Percentiles rank a stretch among this genome's conserved stretches.
Evolutionary conservation across 2,329 filamentous ascomycete genomes (phyloP).

Genomic region (Zasmidium citrigriseum): DNA sequence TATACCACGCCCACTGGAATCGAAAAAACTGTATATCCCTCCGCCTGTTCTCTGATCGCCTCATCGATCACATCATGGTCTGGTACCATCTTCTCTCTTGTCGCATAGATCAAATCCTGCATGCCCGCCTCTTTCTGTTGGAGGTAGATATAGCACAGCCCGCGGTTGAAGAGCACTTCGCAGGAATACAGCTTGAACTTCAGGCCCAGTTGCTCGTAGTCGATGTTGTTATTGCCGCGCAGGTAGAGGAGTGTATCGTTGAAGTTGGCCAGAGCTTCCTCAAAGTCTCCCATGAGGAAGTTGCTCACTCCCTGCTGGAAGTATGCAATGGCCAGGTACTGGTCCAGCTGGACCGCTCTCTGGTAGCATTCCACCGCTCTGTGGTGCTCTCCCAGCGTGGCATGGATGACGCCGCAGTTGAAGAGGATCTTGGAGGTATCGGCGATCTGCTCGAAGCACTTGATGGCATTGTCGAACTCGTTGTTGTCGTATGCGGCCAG

Average conservation of each 20-base stretch:
- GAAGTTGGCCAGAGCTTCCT: constrained; percentile 96
- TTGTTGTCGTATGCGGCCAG: constrained; percentile 93
- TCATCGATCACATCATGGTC: constrained; percentile 99
- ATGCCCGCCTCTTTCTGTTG: constrained; percentile 88
- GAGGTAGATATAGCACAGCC: constrained; percentile 95
- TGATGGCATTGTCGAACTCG: constrained; percentile 88
- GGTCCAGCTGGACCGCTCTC: constrained; percentile 83
- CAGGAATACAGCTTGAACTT: constrained; percentile 97
- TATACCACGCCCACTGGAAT: constrained; percentile 96
- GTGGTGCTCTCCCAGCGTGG: constrained; percentile 92
- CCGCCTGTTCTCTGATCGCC: constrained; percentile 87
- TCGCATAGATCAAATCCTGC: constrained; percentile 85
- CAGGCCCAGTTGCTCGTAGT: constrained; percentile 93
- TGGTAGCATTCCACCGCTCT: constrained; percentile 96
- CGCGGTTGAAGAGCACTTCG: constrained; percentile 95
- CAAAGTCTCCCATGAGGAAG: constrained; percentile 94
- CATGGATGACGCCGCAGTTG: constrained; percentile 97
- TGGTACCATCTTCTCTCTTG: constrained; percentile 92
- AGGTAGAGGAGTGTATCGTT: constrained; percentile 96
- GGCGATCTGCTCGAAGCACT: constrained; percentile 79
- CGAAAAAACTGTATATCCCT: constrained; percentile 98
- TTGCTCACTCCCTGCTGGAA: constrained; percentile 99
- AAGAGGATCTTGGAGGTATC: constrained; percentile 98
- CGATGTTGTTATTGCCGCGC: constrained; percentile 93
- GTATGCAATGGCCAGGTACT: constrained; percentile 95